Percentiles rank a stretch among this genome's conserved stretches.
These are phyloP conservation scores for Gossypium lobatum DNA, from an alignment of 441 rosid genomes.

Conservation along the genomic window DNA sequence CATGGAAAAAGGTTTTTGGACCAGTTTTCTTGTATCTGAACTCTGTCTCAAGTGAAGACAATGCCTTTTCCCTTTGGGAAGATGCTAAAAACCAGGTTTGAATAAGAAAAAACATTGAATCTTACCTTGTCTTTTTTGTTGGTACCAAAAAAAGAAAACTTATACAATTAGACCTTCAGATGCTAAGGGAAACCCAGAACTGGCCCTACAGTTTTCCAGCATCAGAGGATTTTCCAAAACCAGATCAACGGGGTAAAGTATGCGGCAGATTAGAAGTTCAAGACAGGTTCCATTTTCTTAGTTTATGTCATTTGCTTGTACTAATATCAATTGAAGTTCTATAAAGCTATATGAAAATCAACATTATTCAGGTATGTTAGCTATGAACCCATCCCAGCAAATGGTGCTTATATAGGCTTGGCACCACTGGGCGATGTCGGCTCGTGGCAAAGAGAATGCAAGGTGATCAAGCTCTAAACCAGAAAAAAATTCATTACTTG, in stretches of 20 bases:
- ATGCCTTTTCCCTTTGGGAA: slow-evolving; percentile 54
- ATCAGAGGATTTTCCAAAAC: slow-evolving; percentile 43
- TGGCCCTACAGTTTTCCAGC: slow-evolving; percentile 65
- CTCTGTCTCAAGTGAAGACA: slow-evolving; percentile 27
- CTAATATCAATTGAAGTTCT: not conserved
- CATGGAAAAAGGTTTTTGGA: slow-evolving; percentile 86
- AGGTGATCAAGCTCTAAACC: slow-evolving; percentile 14
- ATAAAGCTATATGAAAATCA: slow-evolving; percentile 5
- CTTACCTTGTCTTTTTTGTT: not conserved
- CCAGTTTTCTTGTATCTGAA: slow-evolving; percentile 70
- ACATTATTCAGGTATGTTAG: slow-evolving; percentile 12
- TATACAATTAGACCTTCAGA: slow-evolving; percentile 23
- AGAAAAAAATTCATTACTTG: not conserved
- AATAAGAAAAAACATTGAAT: not conserved
- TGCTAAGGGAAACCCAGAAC: slow-evolving; percentile 35
- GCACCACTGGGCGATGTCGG: slow-evolving; percentile 29
- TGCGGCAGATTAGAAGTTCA: slow-evolving; percentile 46
- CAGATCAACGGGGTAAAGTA: slow-evolving; percentile 47
- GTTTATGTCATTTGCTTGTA: not conserved
- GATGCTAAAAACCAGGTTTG: slow-evolving; percentile 71
- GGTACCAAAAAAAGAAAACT: not conserved
- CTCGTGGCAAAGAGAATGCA: slow-evolving; percentile 36
- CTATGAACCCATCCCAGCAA: slow-evolving; percentile 7
- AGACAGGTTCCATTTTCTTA: slow-evolving; percentile 34
- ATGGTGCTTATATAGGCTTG: slow-evolving; percentile 25